phyloP scores from a whole-genome alignment of 257 asterid species.

The Parsonsia alboflavescens region DNA sequence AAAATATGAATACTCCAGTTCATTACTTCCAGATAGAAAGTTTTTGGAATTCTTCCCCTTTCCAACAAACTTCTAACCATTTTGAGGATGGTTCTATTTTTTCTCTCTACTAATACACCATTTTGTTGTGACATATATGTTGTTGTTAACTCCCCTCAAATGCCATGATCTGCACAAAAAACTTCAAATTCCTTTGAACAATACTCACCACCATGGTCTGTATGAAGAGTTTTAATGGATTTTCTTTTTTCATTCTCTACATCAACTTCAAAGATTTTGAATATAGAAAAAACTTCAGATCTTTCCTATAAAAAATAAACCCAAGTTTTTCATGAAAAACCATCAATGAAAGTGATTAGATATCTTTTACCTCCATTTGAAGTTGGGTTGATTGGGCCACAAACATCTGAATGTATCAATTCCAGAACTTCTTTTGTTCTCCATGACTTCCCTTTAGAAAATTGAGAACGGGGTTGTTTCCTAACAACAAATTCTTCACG shows the following conservation, averaged over 20 bases:
- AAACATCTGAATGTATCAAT: not conserved
- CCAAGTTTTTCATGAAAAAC: too few relatives aligned
- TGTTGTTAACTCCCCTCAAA: too few relatives aligned
- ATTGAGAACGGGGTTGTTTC: too few relatives aligned
- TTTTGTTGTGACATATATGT: too few relatives aligned
- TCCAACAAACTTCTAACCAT: too few relatives aligned
- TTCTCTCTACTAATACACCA: too few relatives aligned
- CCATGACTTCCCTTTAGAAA: not conserved
- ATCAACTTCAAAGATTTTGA: not conserved
- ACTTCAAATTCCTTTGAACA: not conserved
- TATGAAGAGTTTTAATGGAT: not conserved
- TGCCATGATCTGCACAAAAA: not conserved
- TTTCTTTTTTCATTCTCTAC: not conserved
- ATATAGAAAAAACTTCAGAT: not conserved
- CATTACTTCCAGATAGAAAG: too few relatives aligned
- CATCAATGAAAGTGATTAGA: not conserved
- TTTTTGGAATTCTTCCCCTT: too few relatives aligned
- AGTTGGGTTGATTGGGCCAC: not conserved
- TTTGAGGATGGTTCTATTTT: too few relatives aligned
- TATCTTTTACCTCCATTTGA: not conserved
- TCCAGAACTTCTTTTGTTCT: not conserved
- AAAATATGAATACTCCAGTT: not conserved
- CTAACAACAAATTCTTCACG: too few relatives aligned
- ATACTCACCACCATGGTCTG: not conserved
- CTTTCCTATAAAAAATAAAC: not conserved